phyloP scores from a whole-genome alignment of 257 asterid genomes.

The Handroanthus guayacan region DNA sequence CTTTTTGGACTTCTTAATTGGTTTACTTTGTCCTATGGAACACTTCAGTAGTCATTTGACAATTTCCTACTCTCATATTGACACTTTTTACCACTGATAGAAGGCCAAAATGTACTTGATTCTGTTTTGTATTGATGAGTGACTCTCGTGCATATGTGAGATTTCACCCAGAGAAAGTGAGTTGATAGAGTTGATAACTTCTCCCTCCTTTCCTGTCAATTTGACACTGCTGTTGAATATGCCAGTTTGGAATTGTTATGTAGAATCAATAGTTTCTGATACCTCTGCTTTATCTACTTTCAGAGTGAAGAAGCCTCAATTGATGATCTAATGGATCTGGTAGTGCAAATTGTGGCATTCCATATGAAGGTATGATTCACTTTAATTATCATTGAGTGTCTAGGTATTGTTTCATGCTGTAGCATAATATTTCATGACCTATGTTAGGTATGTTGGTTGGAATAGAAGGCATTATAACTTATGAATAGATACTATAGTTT shows the following conservation, averaged over 20 bases:
- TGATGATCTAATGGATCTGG: constrained; percentile 88
- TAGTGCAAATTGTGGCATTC: constrained; percentile 86
- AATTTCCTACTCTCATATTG: not conserved
- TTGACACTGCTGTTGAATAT: not conserved
- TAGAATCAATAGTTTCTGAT: constrained; percentile 18
- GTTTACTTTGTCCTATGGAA: not conserved
- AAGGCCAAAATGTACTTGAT: not conserved
- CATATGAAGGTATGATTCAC: constrained; percentile 79
- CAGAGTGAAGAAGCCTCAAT: constrained; percentile 66
- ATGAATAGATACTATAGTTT: not conserved
- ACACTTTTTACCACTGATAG: not conserved
- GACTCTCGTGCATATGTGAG: not conserved
- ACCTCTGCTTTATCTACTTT: constrained; percentile 31
- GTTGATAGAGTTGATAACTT: not conserved
- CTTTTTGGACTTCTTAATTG: not conserved
- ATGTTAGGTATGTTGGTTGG: constrained; percentile 20
- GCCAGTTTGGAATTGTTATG: not conserved
- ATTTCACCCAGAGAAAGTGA: not conserved
- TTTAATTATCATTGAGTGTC: not conserved
- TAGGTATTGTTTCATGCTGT: not conserved
- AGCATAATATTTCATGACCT: constrained; percentile 5
- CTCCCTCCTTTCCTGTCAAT: not conserved
- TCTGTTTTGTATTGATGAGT: not conserved
- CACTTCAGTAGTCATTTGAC: not conserved
- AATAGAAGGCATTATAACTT: not conserved